Evolutionary conservation across 2,329 filamentous ascomycete genomes (phyloP).

Genomic region (Sarocladium kiliense): DNA sequence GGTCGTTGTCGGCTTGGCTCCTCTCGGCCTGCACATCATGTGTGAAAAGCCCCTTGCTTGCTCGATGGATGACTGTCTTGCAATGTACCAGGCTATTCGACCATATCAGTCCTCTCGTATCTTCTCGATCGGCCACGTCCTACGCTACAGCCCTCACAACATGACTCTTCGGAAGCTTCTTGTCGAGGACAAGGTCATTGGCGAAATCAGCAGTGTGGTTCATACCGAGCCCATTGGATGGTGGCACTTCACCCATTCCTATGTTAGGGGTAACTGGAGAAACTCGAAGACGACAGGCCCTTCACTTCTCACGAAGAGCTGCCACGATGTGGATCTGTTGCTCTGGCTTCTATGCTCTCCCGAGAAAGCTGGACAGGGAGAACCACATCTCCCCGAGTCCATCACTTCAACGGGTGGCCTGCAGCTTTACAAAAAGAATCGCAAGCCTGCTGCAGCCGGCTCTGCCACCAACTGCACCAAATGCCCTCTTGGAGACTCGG

Average conservation of each 20-base stretch:
- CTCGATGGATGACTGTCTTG: conserved; percentile 69
- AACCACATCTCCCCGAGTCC: conserved; percentile 66
- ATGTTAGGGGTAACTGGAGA: conserved; percentile 92
- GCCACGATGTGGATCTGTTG: conserved; percentile 90
- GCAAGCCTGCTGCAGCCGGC: conserved; percentile 73
- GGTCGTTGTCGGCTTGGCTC: conserved; percentile 69
- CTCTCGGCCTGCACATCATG: conserved; percentile 73
- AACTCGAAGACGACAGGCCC: conserved; percentile 71
- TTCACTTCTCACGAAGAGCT: conserved; percentile 88
- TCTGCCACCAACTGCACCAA: conserved; percentile 79
- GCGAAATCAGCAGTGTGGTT: conserved; percentile 78
- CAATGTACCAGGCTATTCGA: conserved; percentile 59
- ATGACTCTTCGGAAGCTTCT: conserved; percentile 75
- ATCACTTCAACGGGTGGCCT: conserved; percentile 73
- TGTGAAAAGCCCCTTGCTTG: conserved; percentile 93
- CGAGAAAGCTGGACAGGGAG: conserved; percentile 32
- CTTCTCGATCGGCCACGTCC: conserved; percentile 89
- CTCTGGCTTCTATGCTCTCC: conserved; percentile 87
- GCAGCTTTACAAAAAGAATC: conserved; percentile 68
- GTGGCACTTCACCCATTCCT: conserved; percentile 93
- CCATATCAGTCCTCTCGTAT: conserved; percentile 37
- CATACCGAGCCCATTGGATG: conserved; percentile 94
- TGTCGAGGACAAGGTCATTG: conserved; percentile 69
- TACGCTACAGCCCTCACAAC: conserved; percentile 92
- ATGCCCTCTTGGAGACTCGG: conserved; percentile 60